These are phyloP conservation scores for Colletotrichum falcatum DNA, from an alignment of 2,329 filamentous ascomycete genomes.

Conservation along the genomic window DNA sequence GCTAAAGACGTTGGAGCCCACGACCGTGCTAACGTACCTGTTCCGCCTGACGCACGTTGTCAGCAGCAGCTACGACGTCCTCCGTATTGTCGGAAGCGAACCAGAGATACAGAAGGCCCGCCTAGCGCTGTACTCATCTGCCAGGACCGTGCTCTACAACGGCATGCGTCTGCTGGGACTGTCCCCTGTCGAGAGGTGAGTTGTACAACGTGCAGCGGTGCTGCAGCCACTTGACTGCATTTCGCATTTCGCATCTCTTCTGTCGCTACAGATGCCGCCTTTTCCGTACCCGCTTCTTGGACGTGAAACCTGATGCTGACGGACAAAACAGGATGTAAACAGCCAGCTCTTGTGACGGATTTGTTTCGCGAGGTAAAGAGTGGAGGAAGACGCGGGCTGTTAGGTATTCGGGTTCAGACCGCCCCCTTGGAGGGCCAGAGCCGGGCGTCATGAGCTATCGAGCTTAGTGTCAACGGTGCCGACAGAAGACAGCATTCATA, in stretches of 20 bases:
- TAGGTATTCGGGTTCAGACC: neutral
- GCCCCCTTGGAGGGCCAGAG: neutral
- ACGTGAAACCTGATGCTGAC: slow-evolving; percentile 31
- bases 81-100: slow-evolving; percentile 86
- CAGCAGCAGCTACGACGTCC: slow-evolving; percentile 83
- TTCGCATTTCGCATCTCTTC: too few relatives aligned
- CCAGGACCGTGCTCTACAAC: slow-evolving; percentile 81
- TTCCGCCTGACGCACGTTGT: slow-evolving; percentile 89
- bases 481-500: neutral
- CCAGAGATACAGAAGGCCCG: slow-evolving; percentile 76
- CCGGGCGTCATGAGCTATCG: neutral
- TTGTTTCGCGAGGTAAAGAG: neutral
- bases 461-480: slow-evolving; percentile 2
- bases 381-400: slow-evolving; percentile 4
- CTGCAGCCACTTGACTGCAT: slow-evolving; percentile 1
- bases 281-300: neutral
- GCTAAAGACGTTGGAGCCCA: slow-evolving; percentile 84
- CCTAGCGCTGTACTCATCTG: slow-evolving; percentile 82
- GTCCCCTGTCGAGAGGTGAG: slow-evolving; percentile 73
- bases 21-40: slow-evolving; percentile 69
- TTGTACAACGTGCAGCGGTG: slow-evolving; percentile 1
- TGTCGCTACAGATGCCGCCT: neutral
- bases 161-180: slow-evolving; percentile 86
- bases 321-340: slow-evolving; percentile 37
- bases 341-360: neutral